Evolutionary conservation across 2,329 filamentous ascomycete genomes (phyloP), one percentile per base, ranked within the genome.

Genomic region (Aureobasidium mangrovei): DNA sequence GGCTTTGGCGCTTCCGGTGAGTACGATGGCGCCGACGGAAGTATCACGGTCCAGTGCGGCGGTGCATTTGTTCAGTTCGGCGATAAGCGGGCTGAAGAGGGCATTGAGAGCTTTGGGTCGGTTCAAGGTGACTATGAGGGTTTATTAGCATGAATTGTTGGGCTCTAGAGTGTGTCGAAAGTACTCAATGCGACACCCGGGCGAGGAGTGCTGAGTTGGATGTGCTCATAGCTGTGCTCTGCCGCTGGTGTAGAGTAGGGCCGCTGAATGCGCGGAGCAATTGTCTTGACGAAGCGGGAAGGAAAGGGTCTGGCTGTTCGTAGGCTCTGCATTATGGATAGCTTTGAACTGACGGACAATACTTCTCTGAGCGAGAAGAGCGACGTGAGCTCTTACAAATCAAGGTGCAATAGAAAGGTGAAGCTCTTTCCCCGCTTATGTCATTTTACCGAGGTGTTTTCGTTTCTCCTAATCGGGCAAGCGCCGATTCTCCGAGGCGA

Each of bases 101-200:
- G 93, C 93, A 70, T 98, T 98, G 66, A 95, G 83, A 42, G 91
- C 90, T 77, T 94, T 95, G 59, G 93, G 93, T 42, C 93, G 86
- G 78, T 94, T 89, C 60, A 98, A 77, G 3, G 82, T 81, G 4
- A 76, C 67, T 36, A 39, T 35, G 18, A 18, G 10, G 10, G 7
- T 7, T 35, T 7, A 35, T 35, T 35, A 35, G 32, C 32, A 7
- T 35, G 10, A 35, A 35, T 7, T 35, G 7, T 7, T 35, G 10
- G 32, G 32, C 10, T 12, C 10, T 35, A 12, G 32, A 35, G 7
- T 12, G 32, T 35, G 10, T 7, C 32, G 32, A 12, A 7, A 35
- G 1, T 35, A 53, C 49, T 53, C 49, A 56, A 53, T 7, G 53
- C 57, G 7, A 59, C 57, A 41, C 56, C 53, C 3, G 57, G 55